Evolutionary conservation across 1,139 yeast genomes (phyloP), one percentile per base, ranked within the genome.

Genomic region (Zygoascus sp.): DNA sequence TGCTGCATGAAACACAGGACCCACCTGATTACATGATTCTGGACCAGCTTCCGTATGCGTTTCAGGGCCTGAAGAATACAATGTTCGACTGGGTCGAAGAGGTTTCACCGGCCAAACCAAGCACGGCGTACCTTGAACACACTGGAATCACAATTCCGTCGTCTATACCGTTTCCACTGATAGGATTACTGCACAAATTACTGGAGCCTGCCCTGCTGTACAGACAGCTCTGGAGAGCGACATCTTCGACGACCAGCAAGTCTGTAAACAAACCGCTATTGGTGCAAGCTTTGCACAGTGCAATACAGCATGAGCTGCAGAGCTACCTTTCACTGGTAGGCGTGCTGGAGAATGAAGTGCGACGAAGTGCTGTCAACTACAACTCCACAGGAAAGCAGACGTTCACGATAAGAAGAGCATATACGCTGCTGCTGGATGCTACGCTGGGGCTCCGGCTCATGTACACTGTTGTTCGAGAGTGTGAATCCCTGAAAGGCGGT

Each of bases 201-300:
- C 68, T 84, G 40, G 97, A 90, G 62, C 82, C 88, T 1, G 94
- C 89, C 0, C 65, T 90, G 38, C 67, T 88, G 6, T 86, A 78
- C 65, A 74, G 74, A 48, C 65, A 68, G 46, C 63, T 86, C 35
- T 62, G 63, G 10, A 46, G 52, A 1, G 62, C 62, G 27, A 58
- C 73, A n/a, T 74, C 50, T 25, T 51, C 16, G 52, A 65, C 47
- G 62, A 62, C 52, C 61, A 66, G 9, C 54, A 54, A 44, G 50
- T 57, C 39, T 47, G 56, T 17, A n/a, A 30, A 34, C 32, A 44
- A 44, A n/a, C 32, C 53, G 1, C 81, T 88, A 8, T 74, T 83
- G 5, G 77, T 77, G 51, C 80, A 80, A 40, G 84, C 95, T 2
- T 77, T 83, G 41, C 55, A 77, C 22, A 73, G 85, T n/a, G 75